Conservation (phyloP, 1,284 basidiomycete genomes). For the Sanghuangporus sanghuang region DNA sequence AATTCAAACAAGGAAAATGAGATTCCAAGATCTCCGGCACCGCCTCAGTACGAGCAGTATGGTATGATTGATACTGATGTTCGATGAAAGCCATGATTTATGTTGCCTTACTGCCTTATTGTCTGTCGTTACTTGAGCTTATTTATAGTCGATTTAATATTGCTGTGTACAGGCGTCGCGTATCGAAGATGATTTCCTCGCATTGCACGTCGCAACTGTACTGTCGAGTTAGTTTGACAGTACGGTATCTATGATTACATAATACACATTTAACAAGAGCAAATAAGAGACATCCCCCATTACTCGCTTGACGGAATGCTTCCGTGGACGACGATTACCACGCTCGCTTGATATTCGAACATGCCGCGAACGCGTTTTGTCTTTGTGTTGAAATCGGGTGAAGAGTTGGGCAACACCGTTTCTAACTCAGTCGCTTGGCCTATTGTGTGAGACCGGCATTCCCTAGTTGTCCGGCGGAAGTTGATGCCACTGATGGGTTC, state of each 20-base stretch:
- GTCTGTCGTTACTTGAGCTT: background rate
- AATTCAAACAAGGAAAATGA: background rate
- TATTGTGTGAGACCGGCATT: background rate
- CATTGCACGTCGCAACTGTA: no score
- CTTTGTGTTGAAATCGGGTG: background rate
- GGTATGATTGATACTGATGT: background rate
- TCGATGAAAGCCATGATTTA: background rate
- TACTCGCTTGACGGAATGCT: background rate
- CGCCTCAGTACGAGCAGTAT: background rate
- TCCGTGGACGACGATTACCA: background rate
- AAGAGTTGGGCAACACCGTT: background rate
- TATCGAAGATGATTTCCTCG: background rate
- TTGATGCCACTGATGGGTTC: background rate
- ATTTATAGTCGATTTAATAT: background rate
- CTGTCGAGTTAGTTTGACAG: background rate
- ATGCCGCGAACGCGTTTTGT: background rate
- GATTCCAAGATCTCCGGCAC: background rate
- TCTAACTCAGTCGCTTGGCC: background rate
- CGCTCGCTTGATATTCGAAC: background rate
- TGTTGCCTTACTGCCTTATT: background rate
- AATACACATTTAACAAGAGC: background rate
- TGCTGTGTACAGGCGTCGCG: background rate
- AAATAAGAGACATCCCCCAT: background rate
- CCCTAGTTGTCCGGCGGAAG: background rate
- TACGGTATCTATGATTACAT: background rate